Base-by-base conservation (phyloP, 2,329 filamentous ascomycete genomes). In the Aureobasidium sp. region DNA sequence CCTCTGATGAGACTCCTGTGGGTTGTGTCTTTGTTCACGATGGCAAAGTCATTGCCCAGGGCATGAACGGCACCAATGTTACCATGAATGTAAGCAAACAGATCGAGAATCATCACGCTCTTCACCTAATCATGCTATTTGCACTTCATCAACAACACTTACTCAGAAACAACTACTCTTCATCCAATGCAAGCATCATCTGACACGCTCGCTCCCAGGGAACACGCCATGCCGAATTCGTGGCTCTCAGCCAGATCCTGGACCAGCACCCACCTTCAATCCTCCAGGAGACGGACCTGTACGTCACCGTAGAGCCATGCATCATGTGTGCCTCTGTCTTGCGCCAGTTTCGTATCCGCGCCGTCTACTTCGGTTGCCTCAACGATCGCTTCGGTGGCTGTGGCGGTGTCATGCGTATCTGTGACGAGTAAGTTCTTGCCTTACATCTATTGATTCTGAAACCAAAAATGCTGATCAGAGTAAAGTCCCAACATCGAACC, bases 341-440 rank as follows among this genome's bases (percentile, higher is more conserved):
- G 55, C 85, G 91, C 57, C 95, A 99, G 75, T 87, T 95, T 66
- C 84, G 86, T 13, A 91, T 99, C 74, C 85, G 88, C 64, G 88
- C 88, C 67, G 94, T 99, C 36, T 97, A 93, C 74, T 99, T 94
- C 74, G 95, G 94, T 4, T 96, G 92, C 63, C 85, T 89, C 68
- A 99, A 99, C 73, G 94, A 99, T 77, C 90, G 95, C 62, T 99
- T 99, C 77, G 94, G 94, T 8, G 94, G 95, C 36, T 96, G 91
- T 16, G 94, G 94, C 1, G 93, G 95, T 59, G 94, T 99, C 14
- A 85, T 99, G 72, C 88, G 86, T 67, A 85, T 97, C 59, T 91
- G 97, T 73, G 79, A 80, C n/a, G 83, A 86, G 81, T 83, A 67
- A 66, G 80, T 75, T 49, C n/a, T 44, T 62, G 62, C 60, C 53